Percentiles rank a stretch among this genome's conserved stretches.
phyloP scores from a whole-genome alignment of 2,329 filamentous ascomycete genomes.

The Myrmaecium sp. region DNA sequence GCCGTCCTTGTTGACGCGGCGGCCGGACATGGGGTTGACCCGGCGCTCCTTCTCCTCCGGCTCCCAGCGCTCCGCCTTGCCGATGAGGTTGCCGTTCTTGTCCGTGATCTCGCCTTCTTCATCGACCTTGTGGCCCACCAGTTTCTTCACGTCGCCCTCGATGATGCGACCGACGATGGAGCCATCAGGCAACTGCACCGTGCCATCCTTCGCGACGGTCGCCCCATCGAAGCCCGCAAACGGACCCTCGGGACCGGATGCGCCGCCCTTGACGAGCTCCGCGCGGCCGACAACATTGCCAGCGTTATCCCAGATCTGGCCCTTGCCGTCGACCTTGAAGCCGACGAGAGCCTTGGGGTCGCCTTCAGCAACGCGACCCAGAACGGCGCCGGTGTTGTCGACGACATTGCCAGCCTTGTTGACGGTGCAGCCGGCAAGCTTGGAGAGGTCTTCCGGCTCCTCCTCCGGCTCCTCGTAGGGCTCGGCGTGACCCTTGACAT shows the following conservation, averaged over 20 bases:
- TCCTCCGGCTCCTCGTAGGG: slow-evolving; percentile 33
- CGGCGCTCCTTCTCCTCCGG: slow-evolving; percentile 36
- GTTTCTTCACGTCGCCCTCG: slow-evolving; percentile 34
- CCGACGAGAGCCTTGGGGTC: slow-evolving; percentile 39
- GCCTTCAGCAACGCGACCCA: slow-evolving; percentile 40
- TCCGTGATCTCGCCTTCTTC: slow-evolving; percentile 35
- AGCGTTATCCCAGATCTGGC: slow-evolving; percentile 46
- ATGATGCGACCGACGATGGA: slow-evolving; percentile 32
- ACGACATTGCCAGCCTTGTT: slow-evolving; percentile 49
- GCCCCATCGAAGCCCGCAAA: slow-evolving; percentile 44
- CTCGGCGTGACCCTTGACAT: slow-evolving; percentile 43
- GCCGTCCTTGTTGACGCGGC: slow-evolving; percentile 35
- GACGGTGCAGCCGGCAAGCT: slow-evolving; percentile 43
- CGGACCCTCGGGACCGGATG: slow-evolving; percentile 34
- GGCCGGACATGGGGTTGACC: slow-evolving; percentile 43
- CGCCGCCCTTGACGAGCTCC: slow-evolving; percentile 37
- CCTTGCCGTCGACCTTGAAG: slow-evolving; percentile 44
- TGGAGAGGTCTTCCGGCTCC: slow-evolving; percentile 36
- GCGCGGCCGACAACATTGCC: slow-evolving; percentile 43
- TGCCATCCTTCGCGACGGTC: slow-evolving; percentile 40
- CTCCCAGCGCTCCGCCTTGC: slow-evolving; percentile 36
- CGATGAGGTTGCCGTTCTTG: slow-evolving; percentile 36
- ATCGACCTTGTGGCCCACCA: slow-evolving; percentile 32
- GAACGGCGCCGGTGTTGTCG: slow-evolving; percentile 39
- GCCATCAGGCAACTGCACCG: slow-evolving; percentile 29